These are phyloP conservation scores for Skeletonema potamos DNA, from an alignment of 108 stramenopile genomes.

Conservation along the genomic window DNA sequence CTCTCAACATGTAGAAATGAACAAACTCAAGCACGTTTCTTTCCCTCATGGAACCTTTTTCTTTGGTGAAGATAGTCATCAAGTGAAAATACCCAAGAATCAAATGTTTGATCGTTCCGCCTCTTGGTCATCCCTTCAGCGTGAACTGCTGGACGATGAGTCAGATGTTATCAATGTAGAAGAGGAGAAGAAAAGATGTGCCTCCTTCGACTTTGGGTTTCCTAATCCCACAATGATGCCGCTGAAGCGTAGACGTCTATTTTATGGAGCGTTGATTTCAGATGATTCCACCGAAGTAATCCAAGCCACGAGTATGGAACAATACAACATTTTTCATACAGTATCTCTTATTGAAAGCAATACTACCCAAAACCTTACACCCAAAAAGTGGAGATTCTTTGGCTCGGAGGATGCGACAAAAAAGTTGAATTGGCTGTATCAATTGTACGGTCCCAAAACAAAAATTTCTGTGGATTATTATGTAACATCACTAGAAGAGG, in stretches of 20 bases:
- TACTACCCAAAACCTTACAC: constrained; percentile 41
- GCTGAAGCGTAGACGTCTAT: constrained; percentile 33
- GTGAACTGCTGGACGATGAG: constrained; percentile 24
- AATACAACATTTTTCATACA: constrained; percentile 50
- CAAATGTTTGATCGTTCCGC: background rate
- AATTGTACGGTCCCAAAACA: constrained; percentile 39
- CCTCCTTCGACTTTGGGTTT: constrained; percentile 27
- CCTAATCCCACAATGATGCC: background rate
- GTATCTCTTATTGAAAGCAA: constrained; percentile 60
- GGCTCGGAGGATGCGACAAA: constrained; percentile 1
- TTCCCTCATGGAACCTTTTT: constrained; percentile 9
- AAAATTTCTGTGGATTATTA: constrained; percentile 41
- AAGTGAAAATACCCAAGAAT: background rate
- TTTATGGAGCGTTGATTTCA: constrained; percentile 48
- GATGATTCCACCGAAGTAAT: constrained; percentile 50
- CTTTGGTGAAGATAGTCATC: constrained; percentile 6
- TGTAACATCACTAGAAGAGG: background rate
- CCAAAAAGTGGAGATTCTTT: constrained; percentile 29
- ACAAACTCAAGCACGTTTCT: background rate
- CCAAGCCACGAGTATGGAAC: constrained; percentile 40
- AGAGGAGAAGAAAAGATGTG: constrained; percentile 23
- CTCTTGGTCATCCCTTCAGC: constrained; percentile 8
- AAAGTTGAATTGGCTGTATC: constrained; percentile 16
- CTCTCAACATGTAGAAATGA: background rate
- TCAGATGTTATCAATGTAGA: constrained; percentile 4